Conservation (phyloP, 169 alveolate species). For the Cryptosporidium ryanae region DNA sequence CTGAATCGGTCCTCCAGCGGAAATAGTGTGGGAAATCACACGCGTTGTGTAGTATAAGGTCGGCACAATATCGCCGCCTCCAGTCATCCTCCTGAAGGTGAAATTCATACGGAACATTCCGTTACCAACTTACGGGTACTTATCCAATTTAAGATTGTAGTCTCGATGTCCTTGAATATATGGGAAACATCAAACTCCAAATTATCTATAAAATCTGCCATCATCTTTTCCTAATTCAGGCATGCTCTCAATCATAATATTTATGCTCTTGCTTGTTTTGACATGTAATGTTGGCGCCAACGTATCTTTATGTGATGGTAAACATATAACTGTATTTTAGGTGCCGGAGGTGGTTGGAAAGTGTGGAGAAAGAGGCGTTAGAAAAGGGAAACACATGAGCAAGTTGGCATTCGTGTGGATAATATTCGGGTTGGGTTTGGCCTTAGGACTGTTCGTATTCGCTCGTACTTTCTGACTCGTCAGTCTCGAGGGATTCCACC, state of each 20-base stretch:
- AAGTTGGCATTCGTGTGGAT: too few relatives aligned
- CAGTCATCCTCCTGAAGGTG: not conserved
- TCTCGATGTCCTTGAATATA: constrained; percentile 21
- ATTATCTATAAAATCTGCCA: not conserved
- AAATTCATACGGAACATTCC: not conserved
- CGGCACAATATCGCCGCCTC: too few relatives aligned
- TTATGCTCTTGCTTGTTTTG: too few relatives aligned
- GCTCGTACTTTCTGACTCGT: constrained; percentile 6
- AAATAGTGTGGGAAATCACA: too few relatives aligned
- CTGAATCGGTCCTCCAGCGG: too few relatives aligned
- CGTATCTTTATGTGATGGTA: not conserved
- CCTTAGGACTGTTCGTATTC: not conserved
- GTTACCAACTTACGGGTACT: constrained; percentile 13
- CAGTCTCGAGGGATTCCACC: constrained; percentile 47
- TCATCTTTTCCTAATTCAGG: constrained; percentile 9
- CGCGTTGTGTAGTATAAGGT: too few relatives aligned
- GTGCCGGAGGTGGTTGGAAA: too few relatives aligned
- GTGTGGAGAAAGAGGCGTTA: too few relatives aligned
- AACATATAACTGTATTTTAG: too few relatives aligned
- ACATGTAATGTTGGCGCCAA: constrained; percentile 2
- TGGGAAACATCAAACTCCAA: constrained; percentile 43
- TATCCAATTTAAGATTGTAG: constrained; percentile 19
- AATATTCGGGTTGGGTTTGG: too few relatives aligned
- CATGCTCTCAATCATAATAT: too few relatives aligned
- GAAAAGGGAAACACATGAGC: too few relatives aligned